A percentile compares a stretch with the other conserved stretches of the same genome.
Evolutionary conservation across 768 basidiomycete species (phyloP).

Genomic region (Boletus tomentosulus): DNA sequence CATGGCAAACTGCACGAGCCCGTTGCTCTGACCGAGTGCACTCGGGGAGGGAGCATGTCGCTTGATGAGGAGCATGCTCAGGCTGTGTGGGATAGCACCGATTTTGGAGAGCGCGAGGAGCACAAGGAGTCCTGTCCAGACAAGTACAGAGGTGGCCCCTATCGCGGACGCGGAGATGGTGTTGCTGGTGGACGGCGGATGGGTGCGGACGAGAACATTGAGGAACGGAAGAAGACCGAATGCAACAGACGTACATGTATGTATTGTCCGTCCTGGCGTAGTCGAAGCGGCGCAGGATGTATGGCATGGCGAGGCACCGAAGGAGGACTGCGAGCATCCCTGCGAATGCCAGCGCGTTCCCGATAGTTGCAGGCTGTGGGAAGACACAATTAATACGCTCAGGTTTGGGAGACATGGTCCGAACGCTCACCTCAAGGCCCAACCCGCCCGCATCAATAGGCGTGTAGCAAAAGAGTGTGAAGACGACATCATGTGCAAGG

Average conservation of each 20-base stretch:
- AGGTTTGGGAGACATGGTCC: slow-evolving; percentile 7
- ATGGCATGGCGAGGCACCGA: slow-evolving; percentile 51
- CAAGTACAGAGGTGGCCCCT: slow-evolving; percentile 17
- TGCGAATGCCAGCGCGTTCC: slow-evolving; percentile 49
- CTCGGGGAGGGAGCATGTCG: slow-evolving; percentile 42
- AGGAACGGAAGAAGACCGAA: slow-evolving; percentile 49
- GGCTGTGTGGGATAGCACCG: slow-evolving; percentile 29
- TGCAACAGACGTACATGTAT: slow-evolving; percentile 42
- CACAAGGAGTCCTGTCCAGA: slow-evolving; percentile 47
- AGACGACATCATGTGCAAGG: slow-evolving; percentile 58
- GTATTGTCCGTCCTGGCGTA: slow-evolving; percentile 46
- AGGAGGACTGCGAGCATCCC: slow-evolving; percentile 45
- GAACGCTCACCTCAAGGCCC: slow-evolving; percentile 42
- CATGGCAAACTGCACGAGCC: slow-evolving; percentile 55
- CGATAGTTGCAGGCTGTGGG: slow-evolving; percentile 51
- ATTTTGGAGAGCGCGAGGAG: slow-evolving; percentile 37
- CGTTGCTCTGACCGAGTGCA: slow-evolving; percentile 57
- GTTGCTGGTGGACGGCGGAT: too few species aligned
- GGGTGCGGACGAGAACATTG: slow-evolving; percentile 46
- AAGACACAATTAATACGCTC: neutral
- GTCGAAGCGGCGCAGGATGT: slow-evolving; percentile 46
- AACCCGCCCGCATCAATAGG: slow-evolving; percentile 53
- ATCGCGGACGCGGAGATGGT: slow-evolving; percentile 9
- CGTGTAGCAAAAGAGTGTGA: slow-evolving; percentile 65
- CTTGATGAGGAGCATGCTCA: slow-evolving; percentile 61